Evolutionary conservation across 352 stramenopile genomes (phyloP).

Genomic region (Halophytophthora polymorphica): DNA sequence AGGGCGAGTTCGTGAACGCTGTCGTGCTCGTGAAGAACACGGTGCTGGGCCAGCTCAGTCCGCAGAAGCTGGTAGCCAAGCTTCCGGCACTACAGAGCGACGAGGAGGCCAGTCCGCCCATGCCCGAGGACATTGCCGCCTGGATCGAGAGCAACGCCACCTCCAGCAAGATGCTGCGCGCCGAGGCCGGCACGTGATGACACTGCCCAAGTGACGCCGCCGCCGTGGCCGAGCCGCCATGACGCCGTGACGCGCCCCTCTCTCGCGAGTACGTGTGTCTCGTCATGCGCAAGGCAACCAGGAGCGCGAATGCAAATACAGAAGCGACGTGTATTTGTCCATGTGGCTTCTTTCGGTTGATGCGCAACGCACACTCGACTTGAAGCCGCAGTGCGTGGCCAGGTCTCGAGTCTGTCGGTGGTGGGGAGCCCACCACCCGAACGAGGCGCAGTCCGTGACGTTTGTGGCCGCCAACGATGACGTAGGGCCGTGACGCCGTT

Average conservation of each 20-base stretch:
- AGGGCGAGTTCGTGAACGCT: conserved; percentile 71
- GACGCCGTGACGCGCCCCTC: too few relatives aligned
- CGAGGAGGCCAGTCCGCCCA: conserved; percentile 32
- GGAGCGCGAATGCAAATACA: too few relatives aligned
- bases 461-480: conserved; percentile 4
- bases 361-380: too few relatives aligned
- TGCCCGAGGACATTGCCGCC: conserved; percentile 46
- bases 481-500: conserved; percentile 1
- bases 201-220: conserved; percentile 8
- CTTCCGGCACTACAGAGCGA: conserved; percentile 30
- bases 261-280: too few relatives aligned
- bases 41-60: conserved; percentile 61
- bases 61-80: conserved; percentile 60
- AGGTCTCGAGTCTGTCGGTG: too few relatives aligned
- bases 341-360: too few relatives aligned
- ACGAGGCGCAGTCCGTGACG: too few relatives aligned
- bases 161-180: conserved; percentile 69
- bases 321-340: too few relatives aligned
- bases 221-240: not conserved
- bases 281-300: too few relatives aligned
- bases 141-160: conserved; percentile 79
- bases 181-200: conserved; percentile 21
- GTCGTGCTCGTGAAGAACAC: conserved; percentile 88
- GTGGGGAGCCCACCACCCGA: too few relatives aligned
- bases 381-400: too few relatives aligned